Evolutionary conservation across 2,329 filamentous ascomycete species (phyloP).

Genomic region (Trichoderma asperellum): DNA sequence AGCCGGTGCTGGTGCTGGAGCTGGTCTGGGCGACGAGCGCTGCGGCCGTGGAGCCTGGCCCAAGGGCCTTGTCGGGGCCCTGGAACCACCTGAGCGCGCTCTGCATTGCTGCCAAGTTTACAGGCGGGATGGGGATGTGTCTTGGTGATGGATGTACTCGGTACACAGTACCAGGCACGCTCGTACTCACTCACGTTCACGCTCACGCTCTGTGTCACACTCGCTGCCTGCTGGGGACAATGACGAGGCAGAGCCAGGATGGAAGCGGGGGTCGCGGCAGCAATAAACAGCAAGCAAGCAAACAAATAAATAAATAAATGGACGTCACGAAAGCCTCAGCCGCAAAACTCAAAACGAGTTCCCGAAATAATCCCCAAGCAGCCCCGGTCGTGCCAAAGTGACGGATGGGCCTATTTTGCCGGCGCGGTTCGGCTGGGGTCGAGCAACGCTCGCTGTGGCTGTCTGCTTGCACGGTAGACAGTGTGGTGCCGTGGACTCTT

Average conservation of each 20-base stretch:
- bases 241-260: neutral
- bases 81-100: slow-evolving; percentile 39
- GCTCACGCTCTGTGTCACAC: neutral
- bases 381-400: neutral
- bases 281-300: neutral
- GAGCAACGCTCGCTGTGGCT: neutral
- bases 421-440: slow-evolving; percentile 4
- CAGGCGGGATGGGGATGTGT: neutral
- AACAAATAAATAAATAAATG: neutral
- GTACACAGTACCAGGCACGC: neutral
- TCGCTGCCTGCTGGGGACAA: neutral
- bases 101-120: slow-evolving; percentile 30
- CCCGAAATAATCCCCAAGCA: neutral
- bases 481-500: slow-evolving; percentile 14
- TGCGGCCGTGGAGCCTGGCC: slow-evolving; percentile 20
- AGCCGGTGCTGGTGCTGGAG: slow-evolving; percentile 9
- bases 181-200: neutral
- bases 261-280: neutral
- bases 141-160: neutral
- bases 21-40: slow-evolving; percentile 7
- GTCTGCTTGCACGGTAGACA: slow-evolving; percentile 16
- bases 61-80: slow-evolving; percentile 34
- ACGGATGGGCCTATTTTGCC: slow-evolving; percentile 7
- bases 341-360: neutral
- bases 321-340: neutral